Evolutionary conservation across 1,284 basidiomycete genomes (phyloP).

Genomic region (Marasmius fiardii): DNA sequence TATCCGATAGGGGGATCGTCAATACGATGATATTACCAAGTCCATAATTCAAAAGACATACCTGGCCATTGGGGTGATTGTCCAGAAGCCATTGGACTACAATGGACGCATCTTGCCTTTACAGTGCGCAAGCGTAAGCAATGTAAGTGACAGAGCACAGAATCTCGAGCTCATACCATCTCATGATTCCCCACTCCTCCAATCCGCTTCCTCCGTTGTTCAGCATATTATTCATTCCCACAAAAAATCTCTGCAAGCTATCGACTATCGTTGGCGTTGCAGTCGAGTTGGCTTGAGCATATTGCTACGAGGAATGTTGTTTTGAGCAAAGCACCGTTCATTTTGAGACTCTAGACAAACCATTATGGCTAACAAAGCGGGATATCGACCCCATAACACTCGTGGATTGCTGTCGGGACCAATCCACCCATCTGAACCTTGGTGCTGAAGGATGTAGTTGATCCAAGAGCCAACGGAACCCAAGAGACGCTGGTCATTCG

Average conservation of each 20-base stretch:
- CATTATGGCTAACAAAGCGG: slow-evolving; percentile 2
- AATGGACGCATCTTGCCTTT: slow-evolving; percentile 6
- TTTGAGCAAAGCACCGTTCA: not conserved
- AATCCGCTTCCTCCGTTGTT: not conserved
- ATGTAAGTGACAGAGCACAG: not conserved
- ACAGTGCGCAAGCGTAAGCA: not conserved
- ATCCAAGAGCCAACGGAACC: not conserved
- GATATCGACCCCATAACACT: not conserved
- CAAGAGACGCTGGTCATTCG: not conserved
- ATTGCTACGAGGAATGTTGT: not conserved
- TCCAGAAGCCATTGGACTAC: not conserved
- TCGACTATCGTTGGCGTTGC: not conserved
- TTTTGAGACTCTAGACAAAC: not conserved
- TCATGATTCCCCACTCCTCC: not conserved
- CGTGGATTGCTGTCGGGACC: not conserved
- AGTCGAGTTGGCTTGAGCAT: not conserved
- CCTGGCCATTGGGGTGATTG: slow-evolving; percentile 8
- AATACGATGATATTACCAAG: no score
- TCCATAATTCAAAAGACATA: no score
- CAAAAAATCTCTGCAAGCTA: not conserved
- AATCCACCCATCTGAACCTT: slow-evolving; percentile 1
- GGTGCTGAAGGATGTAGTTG: not conserved
- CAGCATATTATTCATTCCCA: not conserved
- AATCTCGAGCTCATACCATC: not conserved
- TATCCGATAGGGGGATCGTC: not conserved